Percentiles rank a stretch among this genome's conserved stretches.
Evolutionary conservation across 2,329 filamentous ascomycete genomes (phyloP).

Genomic region (Botryosphaeria agaves): DNA sequence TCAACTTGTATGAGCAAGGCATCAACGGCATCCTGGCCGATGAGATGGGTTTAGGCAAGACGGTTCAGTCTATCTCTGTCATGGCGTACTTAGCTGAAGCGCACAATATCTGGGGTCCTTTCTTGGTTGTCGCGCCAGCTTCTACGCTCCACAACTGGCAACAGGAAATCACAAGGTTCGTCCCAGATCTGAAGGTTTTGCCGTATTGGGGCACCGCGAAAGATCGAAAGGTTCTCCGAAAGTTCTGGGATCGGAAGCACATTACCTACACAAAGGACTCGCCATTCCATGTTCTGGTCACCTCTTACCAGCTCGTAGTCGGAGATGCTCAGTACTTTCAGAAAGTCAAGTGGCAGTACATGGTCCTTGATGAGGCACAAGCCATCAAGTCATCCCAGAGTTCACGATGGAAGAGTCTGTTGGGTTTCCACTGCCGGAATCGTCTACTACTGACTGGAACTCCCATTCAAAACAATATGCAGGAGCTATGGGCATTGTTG

Average conservation of each 20-base stretch:
- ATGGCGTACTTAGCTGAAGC: constrained; percentile 97
- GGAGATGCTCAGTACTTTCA: constrained; percentile 95
- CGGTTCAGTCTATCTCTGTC: constrained; percentile 95
- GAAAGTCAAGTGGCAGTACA: constrained; percentile 99
- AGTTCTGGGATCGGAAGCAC: constrained; percentile 98
- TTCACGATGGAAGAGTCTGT: constrained; percentile 88
- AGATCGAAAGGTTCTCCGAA: constrained; percentile 88
- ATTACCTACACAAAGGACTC: constrained; percentile 88
- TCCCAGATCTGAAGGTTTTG: constrained; percentile 83
- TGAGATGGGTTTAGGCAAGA: constrained; percentile 99
- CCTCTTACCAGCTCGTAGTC: constrained; percentile 93
- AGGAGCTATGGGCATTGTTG: constrained; percentile 89
- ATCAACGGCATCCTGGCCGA: constrained; percentile 99
- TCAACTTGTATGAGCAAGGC: constrained; percentile 96
- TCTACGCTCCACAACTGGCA: constrained; percentile 99
- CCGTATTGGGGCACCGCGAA: constrained; percentile 95
- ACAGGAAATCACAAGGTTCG: constrained; percentile 90
- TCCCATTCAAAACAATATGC: constrained; percentile 99
- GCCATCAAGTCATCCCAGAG: constrained; percentile 97
- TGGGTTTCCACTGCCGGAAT: constrained; percentile 91
- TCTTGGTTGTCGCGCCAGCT: constrained; percentile 87
- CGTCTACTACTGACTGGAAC: constrained; percentile 86
- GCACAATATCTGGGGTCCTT: constrained; percentile 96
- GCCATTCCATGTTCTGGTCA: constrained; percentile 89
- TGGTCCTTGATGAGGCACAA: constrained; percentile 97